Percentiles rank a stretch among this genome's conserved stretches.
These are phyloP conservation scores for Erysimum cheiranthoides DNA, from an alignment of 345 rosid genomes.

Conservation along the genomic window DNA sequence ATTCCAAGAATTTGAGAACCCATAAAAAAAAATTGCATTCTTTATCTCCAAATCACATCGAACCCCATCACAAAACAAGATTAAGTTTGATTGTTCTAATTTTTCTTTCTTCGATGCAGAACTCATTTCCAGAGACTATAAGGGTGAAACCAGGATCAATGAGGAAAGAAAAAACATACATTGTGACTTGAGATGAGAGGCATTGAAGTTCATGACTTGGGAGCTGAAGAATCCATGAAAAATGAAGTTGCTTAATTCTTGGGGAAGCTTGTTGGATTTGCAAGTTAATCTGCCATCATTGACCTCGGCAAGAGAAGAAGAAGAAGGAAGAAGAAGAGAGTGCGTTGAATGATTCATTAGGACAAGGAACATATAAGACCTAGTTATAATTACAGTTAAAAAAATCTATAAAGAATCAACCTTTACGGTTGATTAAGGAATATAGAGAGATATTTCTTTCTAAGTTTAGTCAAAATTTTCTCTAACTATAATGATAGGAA, in stretches of 20 bases:
- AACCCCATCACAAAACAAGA: neutral
- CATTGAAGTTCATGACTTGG: constrained; percentile 23
- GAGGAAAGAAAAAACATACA: neutral
- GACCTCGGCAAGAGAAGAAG: constrained; percentile 32
- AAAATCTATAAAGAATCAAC: neutral
- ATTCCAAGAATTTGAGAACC: constrained; percentile 31
- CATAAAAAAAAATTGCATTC: constrained; percentile 18
- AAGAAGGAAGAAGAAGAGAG: neutral
- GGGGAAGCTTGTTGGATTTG: constrained; percentile 2
- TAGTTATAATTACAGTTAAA: constrained; percentile 28
- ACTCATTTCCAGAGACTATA: neutral
- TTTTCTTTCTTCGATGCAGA: neutral
- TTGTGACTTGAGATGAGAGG: neutral
- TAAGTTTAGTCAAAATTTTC: neutral
- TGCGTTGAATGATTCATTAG: constrained; percentile 36
- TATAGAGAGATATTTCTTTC: constrained; percentile 26
- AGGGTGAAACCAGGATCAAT: neutral
- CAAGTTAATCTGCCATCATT: constrained; percentile 18
- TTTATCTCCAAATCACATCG: constrained; percentile 13
- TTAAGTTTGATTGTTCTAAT: neutral
- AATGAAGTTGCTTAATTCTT: neutral
- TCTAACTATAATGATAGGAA: neutral
- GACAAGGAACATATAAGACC: constrained; percentile 32
- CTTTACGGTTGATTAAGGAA: constrained; percentile 17
- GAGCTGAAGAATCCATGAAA: constrained; percentile 21